phyloP scores from a whole-genome alignment of 352 stramenopile species.

The Sclerospora graminicola region DNA sequence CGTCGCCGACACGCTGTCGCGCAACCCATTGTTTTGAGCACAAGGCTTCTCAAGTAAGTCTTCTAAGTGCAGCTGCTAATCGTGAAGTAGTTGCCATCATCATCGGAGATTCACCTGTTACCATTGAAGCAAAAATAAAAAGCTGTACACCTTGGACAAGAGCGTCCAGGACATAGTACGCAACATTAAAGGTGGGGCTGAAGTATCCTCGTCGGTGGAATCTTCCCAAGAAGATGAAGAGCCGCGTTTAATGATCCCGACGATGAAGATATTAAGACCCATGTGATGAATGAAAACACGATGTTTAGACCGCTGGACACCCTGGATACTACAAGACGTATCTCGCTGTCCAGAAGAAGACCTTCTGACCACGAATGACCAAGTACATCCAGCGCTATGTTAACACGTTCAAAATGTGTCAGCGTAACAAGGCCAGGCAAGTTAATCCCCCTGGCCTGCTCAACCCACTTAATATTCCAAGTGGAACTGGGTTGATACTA shows the following conservation, averaged over 20 bases:
- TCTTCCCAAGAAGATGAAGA: no score
- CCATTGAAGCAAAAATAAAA: no score
- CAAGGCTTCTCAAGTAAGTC: neutral
- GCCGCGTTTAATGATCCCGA: no score
- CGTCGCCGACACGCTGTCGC: neutral
- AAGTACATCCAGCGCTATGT: slow-evolving; percentile 10
- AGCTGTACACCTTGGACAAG: no score
- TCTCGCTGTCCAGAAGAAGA: neutral
- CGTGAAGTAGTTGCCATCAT: slow-evolving; percentile 1
- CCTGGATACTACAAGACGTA: slow-evolving; percentile 7
- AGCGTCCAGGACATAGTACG: no score
- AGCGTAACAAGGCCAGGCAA: slow-evolving; percentile 16
- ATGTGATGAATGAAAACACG: no score
- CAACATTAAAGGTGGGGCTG: no score
- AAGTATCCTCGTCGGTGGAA: no score
- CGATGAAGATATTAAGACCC: no score
- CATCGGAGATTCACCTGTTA: no score
- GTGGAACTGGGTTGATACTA: slow-evolving; percentile 6
- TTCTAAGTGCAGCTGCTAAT: neutral
- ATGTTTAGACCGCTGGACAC: slow-evolving; percentile 2
- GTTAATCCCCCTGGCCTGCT: slow-evolving; percentile 4
- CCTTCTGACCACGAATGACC: slow-evolving; percentile 5
- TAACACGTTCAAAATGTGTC: slow-evolving; percentile 6
- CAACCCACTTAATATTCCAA: slow-evolving; percentile 4
- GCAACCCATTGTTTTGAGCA: neutral